phyloP scores from a whole-genome alignment of 306 rosid species.

The Benincasa hispida region DNA sequence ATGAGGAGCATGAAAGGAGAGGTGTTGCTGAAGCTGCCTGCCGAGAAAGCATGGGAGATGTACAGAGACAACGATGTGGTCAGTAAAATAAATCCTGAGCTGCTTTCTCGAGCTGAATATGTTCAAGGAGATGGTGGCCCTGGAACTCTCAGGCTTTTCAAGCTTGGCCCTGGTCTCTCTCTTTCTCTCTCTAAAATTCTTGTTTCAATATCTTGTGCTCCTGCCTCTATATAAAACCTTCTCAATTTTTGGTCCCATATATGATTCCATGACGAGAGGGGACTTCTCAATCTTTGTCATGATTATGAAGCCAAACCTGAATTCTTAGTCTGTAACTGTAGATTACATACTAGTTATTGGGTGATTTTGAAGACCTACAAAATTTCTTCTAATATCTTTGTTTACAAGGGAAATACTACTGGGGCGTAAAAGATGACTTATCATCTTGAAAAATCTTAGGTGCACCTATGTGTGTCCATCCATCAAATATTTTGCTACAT shows the following conservation, averaged over 20 bases:
- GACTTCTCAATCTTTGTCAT: background rate
- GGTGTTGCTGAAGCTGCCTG: slow-evolving; percentile 21
- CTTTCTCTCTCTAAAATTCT: background rate
- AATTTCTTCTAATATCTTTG: background rate
- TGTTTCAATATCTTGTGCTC: background rate
- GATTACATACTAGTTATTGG: background rate
- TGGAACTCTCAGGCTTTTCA: slow-evolving; percentile 23
- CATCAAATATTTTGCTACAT: too few relatives aligned
- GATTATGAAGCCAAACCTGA: background rate
- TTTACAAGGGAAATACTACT: background rate
- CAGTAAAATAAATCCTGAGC: slow-evolving; percentile 23
- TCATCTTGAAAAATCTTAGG: too few relatives aligned
- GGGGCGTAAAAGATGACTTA: background rate
- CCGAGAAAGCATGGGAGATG: slow-evolving; percentile 34
- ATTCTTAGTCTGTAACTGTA: background rate
- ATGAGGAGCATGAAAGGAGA: slow-evolving; percentile 28
- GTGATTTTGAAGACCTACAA: background rate
- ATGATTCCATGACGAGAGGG: background rate
- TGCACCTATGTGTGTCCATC: too few relatives aligned
- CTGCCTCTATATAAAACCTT: background rate
- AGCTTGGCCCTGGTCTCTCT: slow-evolving; percentile 33
- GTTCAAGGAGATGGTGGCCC: slow-evolving; percentile 31
- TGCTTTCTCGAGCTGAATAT: slow-evolving; percentile 28
- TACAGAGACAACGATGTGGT: slow-evolving; percentile 25
- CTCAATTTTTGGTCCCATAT: background rate